Evolutionary conservation across 768 basidiomycete genomes (phyloP).

Genomic region (Sporobolomyces pararoseus): DNA sequence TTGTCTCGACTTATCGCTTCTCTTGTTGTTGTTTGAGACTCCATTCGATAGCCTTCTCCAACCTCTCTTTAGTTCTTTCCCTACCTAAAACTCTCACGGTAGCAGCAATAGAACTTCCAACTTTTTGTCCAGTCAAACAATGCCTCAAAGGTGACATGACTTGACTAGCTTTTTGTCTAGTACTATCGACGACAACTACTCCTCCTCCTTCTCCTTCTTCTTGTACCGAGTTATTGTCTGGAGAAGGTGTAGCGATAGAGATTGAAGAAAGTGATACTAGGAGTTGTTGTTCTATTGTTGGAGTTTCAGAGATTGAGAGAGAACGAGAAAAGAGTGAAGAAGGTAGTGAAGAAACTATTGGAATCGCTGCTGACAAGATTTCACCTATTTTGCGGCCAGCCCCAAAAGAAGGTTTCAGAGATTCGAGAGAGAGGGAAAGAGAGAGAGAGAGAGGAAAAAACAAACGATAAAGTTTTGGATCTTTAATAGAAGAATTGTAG

Average conservation of each 20-base stretch:
- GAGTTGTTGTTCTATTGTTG: neutral
- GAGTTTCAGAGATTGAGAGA: neutral
- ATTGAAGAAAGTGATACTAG: constrained; percentile 5
- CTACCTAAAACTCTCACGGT: constrained; percentile 2
- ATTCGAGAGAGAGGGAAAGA: neutral
- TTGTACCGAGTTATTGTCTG: no score
- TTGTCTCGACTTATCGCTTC: no score
- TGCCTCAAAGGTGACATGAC: constrained; percentile 73
- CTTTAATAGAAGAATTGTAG: constrained; percentile 49
- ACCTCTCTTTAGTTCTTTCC: neutral
- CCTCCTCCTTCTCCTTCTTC: neutral
- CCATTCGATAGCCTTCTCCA: constrained; percentile 5
- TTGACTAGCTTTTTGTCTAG: constrained; percentile 40
- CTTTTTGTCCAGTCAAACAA: constrained; percentile 79
- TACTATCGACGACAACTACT: neutral
- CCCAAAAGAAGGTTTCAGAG: no score
- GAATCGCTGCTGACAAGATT: neutral
- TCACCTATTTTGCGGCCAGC: constrained; percentile 2
- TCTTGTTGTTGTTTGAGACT: no score
- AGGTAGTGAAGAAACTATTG: constrained; percentile 13
- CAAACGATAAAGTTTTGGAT: constrained; percentile 20
- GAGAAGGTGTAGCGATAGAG: neutral
- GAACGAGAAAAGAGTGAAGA: neutral
- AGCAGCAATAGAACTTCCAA: constrained; percentile 44
- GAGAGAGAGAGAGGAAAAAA: neutral